phyloP scores from a whole-genome alignment of 441 rosid genomes.

The Populus hybrid region DNA sequence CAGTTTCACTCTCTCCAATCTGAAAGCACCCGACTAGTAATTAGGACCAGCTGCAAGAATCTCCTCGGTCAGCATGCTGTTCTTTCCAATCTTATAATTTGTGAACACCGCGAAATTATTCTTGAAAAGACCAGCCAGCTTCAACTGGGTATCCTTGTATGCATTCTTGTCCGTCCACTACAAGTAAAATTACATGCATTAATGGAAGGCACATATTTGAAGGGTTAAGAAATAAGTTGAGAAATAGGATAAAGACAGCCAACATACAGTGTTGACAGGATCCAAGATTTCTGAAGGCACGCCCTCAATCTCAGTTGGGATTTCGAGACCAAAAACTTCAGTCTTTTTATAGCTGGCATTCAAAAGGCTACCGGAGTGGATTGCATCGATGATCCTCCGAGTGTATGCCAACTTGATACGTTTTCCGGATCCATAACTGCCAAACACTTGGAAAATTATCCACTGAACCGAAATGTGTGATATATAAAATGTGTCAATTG shows the following conservation, averaged over 20 bases:
- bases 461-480: background rate
- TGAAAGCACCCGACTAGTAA: slow-evolving; percentile 29
- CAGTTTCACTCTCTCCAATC: background rate
- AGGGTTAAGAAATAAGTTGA: background rate
- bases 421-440: slow-evolving; percentile 75
- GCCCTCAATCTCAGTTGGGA: slow-evolving; percentile 68
- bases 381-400: slow-evolving; percentile 75
- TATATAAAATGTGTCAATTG: background rate
- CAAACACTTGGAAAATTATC: background rate
- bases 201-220: background rate
- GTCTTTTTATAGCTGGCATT: slow-evolving; percentile 64
- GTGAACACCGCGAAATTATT: slow-evolving; percentile 73
- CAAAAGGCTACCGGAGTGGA: slow-evolving; percentile 72
- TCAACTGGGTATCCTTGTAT: slow-evolving; percentile 62
- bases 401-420: slow-evolving; percentile 83
- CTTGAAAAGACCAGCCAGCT: slow-evolving; percentile 75
- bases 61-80: slow-evolving; percentile 62
- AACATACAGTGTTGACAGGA: slow-evolving; percentile 67
- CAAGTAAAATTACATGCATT: slow-evolving; percentile 9
- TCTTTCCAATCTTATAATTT: slow-evolving; percentile 65
- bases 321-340: slow-evolving; percentile 74
- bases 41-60: slow-evolving; percentile 76
- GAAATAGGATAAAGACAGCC: background rate
- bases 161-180: slow-evolving; percentile 80
- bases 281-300: slow-evolving; percentile 81